These are phyloP conservation scores for Ensete glaucum DNA, from an alignment of 176 grass and related monocot genomes.

Conservation along the genomic window DNA sequence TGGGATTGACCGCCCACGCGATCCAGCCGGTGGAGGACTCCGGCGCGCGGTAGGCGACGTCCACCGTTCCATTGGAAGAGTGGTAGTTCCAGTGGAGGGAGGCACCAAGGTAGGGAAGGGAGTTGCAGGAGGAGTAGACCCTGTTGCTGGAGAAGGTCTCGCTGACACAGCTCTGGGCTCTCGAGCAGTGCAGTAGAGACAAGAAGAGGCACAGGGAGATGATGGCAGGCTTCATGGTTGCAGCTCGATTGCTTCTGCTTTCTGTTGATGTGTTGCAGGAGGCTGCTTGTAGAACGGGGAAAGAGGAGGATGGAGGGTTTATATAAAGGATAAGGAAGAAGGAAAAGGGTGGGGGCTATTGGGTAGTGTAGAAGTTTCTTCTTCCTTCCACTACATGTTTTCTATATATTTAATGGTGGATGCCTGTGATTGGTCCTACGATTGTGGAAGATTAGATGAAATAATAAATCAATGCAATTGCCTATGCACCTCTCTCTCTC, in stretches of 20 bases:
- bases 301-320: no score
- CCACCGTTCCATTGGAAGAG: slow-evolving; percentile 34
- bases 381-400: no score
- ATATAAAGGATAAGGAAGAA: no score
- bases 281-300: no score
- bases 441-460: no score
- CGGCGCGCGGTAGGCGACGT: slow-evolving; percentile 39
- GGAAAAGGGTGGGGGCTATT: no score
- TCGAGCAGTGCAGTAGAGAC: neutral
- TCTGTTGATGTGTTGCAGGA: no score
- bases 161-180: neutral
- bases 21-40: slow-evolving; percentile 11
- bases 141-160: slow-evolving; percentile 17
- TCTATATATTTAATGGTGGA: no score
- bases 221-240: neutral
- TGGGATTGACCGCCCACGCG: slow-evolving; percentile 34
- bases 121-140: slow-evolving; percentile 26
- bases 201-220: neutral
- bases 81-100: slow-evolving; percentile 48
- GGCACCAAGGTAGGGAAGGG: slow-evolving; percentile 21
- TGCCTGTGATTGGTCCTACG: no score
- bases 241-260: neutral
- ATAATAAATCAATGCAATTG: no score
- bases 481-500: no score
- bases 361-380: no score